Conservation (phyloP, 805 yeast genomes). For the Alloascoidea africana region DNA sequence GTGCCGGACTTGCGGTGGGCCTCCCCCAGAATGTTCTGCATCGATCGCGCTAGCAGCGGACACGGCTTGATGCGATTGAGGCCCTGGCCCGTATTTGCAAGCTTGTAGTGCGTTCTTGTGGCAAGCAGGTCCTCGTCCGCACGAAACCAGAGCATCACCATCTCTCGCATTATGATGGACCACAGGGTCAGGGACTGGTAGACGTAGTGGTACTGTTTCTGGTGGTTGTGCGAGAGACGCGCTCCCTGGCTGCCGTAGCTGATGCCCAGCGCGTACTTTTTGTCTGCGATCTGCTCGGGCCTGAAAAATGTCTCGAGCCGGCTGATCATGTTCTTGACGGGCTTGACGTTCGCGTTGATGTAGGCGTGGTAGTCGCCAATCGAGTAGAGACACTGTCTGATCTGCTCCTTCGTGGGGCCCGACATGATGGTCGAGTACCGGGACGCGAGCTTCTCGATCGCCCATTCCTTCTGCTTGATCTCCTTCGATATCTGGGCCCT, state of each 20-base stretch:
- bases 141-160: constrained; percentile 62
- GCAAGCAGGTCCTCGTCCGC: constrained; percentile 61
- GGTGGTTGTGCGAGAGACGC: constrained; percentile 57
- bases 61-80: constrained; percentile 63
- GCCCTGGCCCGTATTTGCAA: constrained; percentile 71
- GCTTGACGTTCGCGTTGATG: constrained; percentile 50
- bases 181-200: constrained; percentile 60
- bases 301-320: constrained; percentile 32
- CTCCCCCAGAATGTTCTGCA: constrained; percentile 53
- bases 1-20: constrained; percentile 44
- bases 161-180: constrained; percentile 66
- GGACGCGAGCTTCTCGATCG: constrained; percentile 43
- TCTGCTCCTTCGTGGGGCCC: constrained; percentile 39
- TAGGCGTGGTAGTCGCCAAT: constrained; percentile 70
- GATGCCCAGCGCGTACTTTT: constrained; percentile 40
- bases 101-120: constrained; percentile 29
- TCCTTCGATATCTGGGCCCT: constrained; percentile 38
- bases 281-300: constrained; percentile 22
- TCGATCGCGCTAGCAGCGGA: constrained; percentile 51
- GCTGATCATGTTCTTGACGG: constrained; percentile 46
- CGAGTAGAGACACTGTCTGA: constrained; percentile 61
- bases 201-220: constrained; percentile 59
- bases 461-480: constrained; percentile 51
- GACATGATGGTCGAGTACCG: constrained; percentile 24
- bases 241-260: constrained; percentile 55